Conservation (phyloP, 2,329 filamentous ascomycete species). For the Colletotrichum agaves region DNA sequence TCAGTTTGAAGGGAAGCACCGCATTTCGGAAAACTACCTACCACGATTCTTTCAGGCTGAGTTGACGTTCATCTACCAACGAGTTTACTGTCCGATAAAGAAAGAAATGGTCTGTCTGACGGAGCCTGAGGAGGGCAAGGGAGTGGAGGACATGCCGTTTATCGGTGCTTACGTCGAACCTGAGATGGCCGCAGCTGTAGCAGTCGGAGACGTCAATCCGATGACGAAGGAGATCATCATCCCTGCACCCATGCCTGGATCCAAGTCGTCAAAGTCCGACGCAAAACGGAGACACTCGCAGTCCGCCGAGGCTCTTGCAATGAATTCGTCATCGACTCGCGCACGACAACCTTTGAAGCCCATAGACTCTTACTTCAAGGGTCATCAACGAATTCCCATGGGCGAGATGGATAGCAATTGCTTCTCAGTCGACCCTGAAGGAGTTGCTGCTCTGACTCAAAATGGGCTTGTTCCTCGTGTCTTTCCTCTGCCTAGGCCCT, state of each 20-base stretch:
- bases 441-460: slow-evolving; percentile 59
- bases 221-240: slow-evolving; percentile 80
- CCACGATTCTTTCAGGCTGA: slow-evolving; percentile 87
- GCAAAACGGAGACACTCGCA: slow-evolving; percentile 56
- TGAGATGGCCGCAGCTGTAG: slow-evolving; percentile 77
- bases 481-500: slow-evolving; percentile 68
- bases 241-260: slow-evolving; percentile 53
- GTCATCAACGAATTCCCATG: slow-evolving; percentile 62
- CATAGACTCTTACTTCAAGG: slow-evolving; percentile 66
- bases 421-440: slow-evolving; percentile 63
- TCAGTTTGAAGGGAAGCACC: slow-evolving; percentile 88
- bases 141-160: slow-evolving; percentile 78
- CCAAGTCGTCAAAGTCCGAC: slow-evolving; percentile 57
- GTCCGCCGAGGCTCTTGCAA: slow-evolving; percentile 29
- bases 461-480: slow-evolving; percentile 64
- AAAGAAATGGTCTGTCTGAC: slow-evolving; percentile 81
- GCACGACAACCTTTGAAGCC: slow-evolving; percentile 54
- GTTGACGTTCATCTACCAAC: slow-evolving; percentile 91
- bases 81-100: slow-evolving; percentile 86
- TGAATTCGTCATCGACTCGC: slow-evolving; percentile 41
- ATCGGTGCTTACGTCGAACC: slow-evolving; percentile 80
- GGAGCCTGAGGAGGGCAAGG: slow-evolving; percentile 69
- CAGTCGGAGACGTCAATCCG: slow-evolving; percentile 85
- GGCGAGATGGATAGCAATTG: slow-evolving; percentile 73
- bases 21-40: slow-evolving; percentile 83